Evolutionary conservation across 345 rosid genomes (phyloP), one percentile per base, ranked within the genome.

Genomic region (Murraya paniculata): DNA sequence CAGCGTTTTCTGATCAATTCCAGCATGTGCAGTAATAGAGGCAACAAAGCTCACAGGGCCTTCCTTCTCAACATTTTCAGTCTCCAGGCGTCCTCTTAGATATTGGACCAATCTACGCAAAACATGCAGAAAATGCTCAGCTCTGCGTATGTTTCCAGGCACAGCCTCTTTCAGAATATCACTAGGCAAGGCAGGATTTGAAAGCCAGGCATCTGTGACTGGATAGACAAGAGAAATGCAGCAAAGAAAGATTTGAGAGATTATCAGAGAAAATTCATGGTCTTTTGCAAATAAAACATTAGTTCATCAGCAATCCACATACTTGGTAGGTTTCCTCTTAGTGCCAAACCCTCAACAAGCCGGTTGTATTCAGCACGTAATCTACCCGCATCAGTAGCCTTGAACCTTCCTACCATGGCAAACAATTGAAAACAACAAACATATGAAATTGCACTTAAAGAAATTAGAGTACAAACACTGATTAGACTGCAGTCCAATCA

Each of bases 321-420:
- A 96, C 99, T 88, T 75, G 87, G 80, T 67, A 96, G 90, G 87
- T 91, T 90, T 86, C 97, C 97, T 87, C 99, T 90, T 58, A 72
- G 81, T 76, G 99, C 98, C 86, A 96, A 87, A 80, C 99, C 99
- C 80, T 96, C 95, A 77, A 96, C 95, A 58, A 96, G 92, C 58
- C 98, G 89, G 83, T 86, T 90, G 80, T 96, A 96, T 86, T 96
- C 99, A 82, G 97, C 91, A 79, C 91, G 97, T 83, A 96, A 78
- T 82, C 99, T 89, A 78, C 93, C 88, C 45, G 91, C 99, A 88
- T 96, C 99, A 41, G 97, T 89, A 87, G 95, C 92, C 93, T 92
- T 94, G 91, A 94, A 96, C 98, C 99, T 96, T 94, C 95, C 99
- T 94, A 95, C 91, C 98, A 91, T 77, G 80, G 82, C 84, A 87